Percentiles rank a stretch among this genome's conserved stretches.
Conservation (phyloP, 2,329 filamentous ascomycete species). For the Zymoseptoria tritici region DNA sequence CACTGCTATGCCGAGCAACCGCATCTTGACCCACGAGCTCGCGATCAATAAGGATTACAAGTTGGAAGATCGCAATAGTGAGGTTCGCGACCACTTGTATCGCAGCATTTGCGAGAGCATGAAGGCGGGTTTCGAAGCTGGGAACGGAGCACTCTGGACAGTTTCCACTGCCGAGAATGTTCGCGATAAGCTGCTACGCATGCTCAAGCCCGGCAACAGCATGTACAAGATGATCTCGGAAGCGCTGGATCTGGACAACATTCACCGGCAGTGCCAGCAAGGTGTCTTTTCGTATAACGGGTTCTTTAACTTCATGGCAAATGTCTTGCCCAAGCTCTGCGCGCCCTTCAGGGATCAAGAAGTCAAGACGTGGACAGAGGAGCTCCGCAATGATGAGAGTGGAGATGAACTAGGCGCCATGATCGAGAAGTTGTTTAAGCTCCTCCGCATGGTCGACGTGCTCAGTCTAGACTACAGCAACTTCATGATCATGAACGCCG, state of each 20-base stretch:
- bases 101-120: slow-evolving; percentile 55
- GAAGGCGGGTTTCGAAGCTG: slow-evolving; percentile 54
- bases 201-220: slow-evolving; percentile 62
- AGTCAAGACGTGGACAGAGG: slow-evolving; percentile 60
- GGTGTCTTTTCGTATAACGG: slow-evolving; percentile 74
- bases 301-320: slow-evolving; percentile 70
- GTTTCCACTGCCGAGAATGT: slow-evolving; percentile 64
- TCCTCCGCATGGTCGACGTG: slow-evolving; percentile 68
- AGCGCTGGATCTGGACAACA: slow-evolving; percentile 64
- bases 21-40: slow-evolving; percentile 69
- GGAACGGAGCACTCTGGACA: slow-evolving; percentile 60
- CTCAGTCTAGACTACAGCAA: slow-evolving; percentile 78
- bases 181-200: slow-evolving; percentile 61
- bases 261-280: slow-evolving; percentile 59
- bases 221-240: slow-evolving; percentile 71
- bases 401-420: slow-evolving; percentile 51
- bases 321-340: slow-evolving; percentile 69
- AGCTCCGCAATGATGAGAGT: slow-evolving; percentile 33
- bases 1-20: slow-evolving; percentile 62
- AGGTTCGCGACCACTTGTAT: slow-evolving; percentile 52
- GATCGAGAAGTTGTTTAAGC: slow-evolving; percentile 66
- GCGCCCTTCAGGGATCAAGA: slow-evolving; percentile 73
- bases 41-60: slow-evolving; percentile 73
- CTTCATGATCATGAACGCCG: slow-evolving; percentile 65
- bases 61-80: slow-evolving; percentile 54